A percentile compares a stretch with the other conserved stretches of the same genome.
phyloP scores from a whole-genome alignment of 2,329 filamentous ascomycete species.

The Exserohilum turcica region DNA sequence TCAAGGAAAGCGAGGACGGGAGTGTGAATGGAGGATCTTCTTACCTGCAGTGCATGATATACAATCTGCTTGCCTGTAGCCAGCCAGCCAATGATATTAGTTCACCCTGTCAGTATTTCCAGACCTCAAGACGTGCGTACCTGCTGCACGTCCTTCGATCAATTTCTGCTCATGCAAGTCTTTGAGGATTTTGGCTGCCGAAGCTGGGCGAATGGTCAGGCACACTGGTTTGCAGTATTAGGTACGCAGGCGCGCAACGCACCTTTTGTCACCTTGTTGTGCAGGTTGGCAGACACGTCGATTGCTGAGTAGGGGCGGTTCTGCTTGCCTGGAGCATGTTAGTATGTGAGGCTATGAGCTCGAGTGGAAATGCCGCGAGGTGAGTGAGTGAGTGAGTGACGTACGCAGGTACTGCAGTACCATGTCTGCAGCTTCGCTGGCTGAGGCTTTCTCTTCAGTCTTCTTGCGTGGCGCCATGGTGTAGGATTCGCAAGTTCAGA shows the following conservation, averaged over 20 bases:
- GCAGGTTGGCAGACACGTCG: conserved; percentile 65
- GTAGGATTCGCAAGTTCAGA: not conserved
- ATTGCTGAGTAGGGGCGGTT: conserved; percentile 63
- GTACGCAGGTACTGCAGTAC: conserved; percentile 59
- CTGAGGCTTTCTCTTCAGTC: conserved; percentile 42
- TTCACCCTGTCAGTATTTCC: no score
- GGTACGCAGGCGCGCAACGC: not conserved
- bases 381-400: conserved; percentile 29
- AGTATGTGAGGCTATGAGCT: not conserved
- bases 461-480: conserved; percentile 48
- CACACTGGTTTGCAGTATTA: not conserved
- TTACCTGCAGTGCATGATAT: conserved; percentile 61
- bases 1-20: not conserved
- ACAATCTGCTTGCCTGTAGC: conserved; percentile 64
- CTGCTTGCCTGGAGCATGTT: conserved; percentile 50
- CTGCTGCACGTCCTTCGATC: conserved; percentile 62
- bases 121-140: conserved; percentile 38
- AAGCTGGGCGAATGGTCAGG: conserved; percentile 50
- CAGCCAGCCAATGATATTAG: no score
- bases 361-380: no score
- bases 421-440: conserved; percentile 48
- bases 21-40: not conserved
- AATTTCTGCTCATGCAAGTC: conserved; percentile 65
- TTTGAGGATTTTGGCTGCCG: conserved; percentile 65
- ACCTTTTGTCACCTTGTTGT: conserved; percentile 65